Evolutionary conservation across 345 rosid genomes (phyloP).

Genomic region (Sonneratia alba): DNA sequence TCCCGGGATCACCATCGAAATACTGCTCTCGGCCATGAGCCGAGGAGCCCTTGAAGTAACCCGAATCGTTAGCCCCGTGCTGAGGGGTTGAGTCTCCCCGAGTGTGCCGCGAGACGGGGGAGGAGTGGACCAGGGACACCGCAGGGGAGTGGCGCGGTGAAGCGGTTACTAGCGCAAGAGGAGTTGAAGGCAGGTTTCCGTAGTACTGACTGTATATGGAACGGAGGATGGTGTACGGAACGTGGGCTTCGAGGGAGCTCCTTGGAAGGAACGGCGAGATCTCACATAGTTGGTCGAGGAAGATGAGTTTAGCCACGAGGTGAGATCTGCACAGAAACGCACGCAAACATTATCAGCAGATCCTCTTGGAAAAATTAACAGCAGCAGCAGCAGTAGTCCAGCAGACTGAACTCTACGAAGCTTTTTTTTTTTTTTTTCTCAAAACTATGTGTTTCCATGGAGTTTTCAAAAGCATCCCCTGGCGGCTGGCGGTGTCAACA

Average conservation of each 20-base stretch:
- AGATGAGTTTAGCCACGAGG: conserved; percentile 84
- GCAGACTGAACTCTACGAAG: no score
- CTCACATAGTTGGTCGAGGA: conserved; percentile 94
- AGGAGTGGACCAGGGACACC: conserved; percentile 50
- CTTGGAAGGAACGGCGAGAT: conserved; percentile 83
- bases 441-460: no score
- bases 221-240: conserved; percentile 76
- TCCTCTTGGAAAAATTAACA: not conserved
- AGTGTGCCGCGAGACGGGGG: conserved; percentile 54
- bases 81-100: conserved; percentile 78
- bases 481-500: no score
- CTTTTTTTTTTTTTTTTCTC: no score
- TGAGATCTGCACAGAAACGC: conserved; percentile 51
- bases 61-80: conserved; percentile 42
- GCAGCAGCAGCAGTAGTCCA: no score
- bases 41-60: conserved; percentile 69
- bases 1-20: conserved; percentile 42
- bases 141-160: conserved; percentile 81
- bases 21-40: conserved; percentile 59
- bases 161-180: conserved; percentile 34
- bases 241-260: conserved; percentile 76
- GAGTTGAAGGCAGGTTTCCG: conserved; percentile 54
- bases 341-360: not conserved
- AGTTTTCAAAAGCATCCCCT: no score
- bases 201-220: conserved; percentile 90